Base-by-base conservation (phyloP, 2,329 filamentous ascomycete genomes). In the Arachnomyces sp. region DNA sequence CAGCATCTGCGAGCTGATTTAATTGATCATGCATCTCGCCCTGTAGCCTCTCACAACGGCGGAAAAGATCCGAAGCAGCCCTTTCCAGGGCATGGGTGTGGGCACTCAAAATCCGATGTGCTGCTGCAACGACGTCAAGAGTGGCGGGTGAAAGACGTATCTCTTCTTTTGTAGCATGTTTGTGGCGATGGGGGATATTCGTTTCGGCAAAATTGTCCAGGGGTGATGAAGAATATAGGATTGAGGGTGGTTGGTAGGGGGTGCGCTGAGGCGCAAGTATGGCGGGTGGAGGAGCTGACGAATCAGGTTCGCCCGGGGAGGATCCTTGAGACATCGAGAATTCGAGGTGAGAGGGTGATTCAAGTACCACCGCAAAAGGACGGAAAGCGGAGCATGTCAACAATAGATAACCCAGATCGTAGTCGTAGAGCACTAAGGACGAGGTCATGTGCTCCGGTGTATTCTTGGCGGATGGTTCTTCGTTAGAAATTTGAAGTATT, bases 351-450 rank as follows among this genome's bases (percentile, higher is more conserved):
- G 43, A 62, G 6, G 72, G 68, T 6, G 68, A 60, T 48, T 80
- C 75, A 35, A 76, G 68, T 38, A 65, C 59, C 3, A 67, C 73
- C 21, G 69, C 76, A 48, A 68, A 69, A 2, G 70, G 69, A 45
- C 69, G 66, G 34, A 66, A 67, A 6, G 63, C 62, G 28, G 63
- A 61, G 17, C 62, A 65, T 16, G 71, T 75, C 29, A 78, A 61
- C 33, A 82, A 55, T 18, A 81, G 60, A 49, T 78, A 77, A 7
- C 77, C 77, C 21, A 79, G 54, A 43, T 75, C 73, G 8, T 69
- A 68, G 45, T 79, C 73, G 36, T 74, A 65, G 28, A 80, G 65
- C 16, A 75, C 65, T n/a, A 78, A 60, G 38, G 65, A 68, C 14
- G 68, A 59, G 4, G 71, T 69, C 17, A 69, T 49, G 62, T 66